Base-by-base conservation (phyloP, 1,139 yeast species). In the Sugiyamaella grinbergsii region DNA sequence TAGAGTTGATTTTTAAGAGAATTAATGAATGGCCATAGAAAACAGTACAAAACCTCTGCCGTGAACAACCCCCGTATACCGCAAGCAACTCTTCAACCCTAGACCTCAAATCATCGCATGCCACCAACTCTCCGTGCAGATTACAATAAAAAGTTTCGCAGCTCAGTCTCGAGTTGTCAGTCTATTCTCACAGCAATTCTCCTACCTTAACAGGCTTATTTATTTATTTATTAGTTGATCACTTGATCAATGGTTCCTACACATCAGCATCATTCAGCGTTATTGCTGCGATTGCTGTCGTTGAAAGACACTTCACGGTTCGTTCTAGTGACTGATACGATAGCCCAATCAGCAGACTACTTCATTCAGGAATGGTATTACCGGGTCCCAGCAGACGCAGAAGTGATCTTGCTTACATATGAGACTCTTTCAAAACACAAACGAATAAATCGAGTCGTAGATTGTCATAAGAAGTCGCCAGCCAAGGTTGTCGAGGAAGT, bases 281-380 rank as follows among this genome's bases (percentile, higher is more conserved):
- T 68, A 13, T 57, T 69, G 42, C 60, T 67, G 45, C 71, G 97
- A 54, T 70, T 88, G 6, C 69, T 91, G 8, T 71, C 82, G 2
- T 71, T 87, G 43, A 84, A 83, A 57, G 97, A 91, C 61, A 71
- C 71, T 16, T 78, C 94, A 0, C 94, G 95, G 0, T 79, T 91
- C 54, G 69, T 88, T 11, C 72, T 91, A 4, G 72, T 85, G 2
- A 67, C 80, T 10, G 98, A 91, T 64, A 76, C 87, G 0, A 68
- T 89, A 15, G 73, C 79, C 0, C 97, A 91, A 65, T 79, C 93
- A 0, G 78, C 90, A 0, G 62, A 71, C 39, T 64, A 72, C 52
- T 66, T 91, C 13, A 62, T 85, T 0, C 66, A 71, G 20, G 96
- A 88, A 63, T 73, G 88, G 52, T 67, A 78, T 1, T 68, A 74